Percentiles rank a stretch among this genome's conserved stretches.
Evolutionary conservation across 176 grass and related monocot genomes (phyloP).

Genomic region (Pontederia crassipes): DNA sequence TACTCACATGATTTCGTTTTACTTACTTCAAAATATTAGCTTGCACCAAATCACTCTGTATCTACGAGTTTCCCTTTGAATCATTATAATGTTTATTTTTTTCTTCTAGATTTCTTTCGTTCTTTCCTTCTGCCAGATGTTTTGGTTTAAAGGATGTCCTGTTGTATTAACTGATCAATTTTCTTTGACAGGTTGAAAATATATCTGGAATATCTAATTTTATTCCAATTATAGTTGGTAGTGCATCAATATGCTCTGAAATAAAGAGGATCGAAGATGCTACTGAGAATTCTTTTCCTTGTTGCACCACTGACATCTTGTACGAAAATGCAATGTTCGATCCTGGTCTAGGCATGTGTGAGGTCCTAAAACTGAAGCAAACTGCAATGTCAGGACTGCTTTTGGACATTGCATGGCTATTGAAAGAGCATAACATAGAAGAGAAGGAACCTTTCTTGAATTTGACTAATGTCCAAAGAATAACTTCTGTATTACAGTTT

Average conservation of each 20-base stretch:
- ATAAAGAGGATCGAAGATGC: constrained; percentile 58
- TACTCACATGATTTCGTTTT: no score
- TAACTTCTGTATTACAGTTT: constrained; percentile 56
- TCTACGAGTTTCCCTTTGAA: no score
- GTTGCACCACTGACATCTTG: not conserved
- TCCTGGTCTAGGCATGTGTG: constrained; percentile 19
- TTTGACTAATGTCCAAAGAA: constrained; percentile 57
- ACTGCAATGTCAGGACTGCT: constrained; percentile 60
- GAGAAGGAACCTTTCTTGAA: constrained; percentile 44
- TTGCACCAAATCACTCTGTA: no score
- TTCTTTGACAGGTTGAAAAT: constrained; percentile 73
- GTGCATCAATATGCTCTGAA: constrained; percentile 62
- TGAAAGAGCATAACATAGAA: constrained; percentile 39
- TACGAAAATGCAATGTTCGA: constrained; percentile 16
- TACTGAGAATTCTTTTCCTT: constrained; percentile 25
- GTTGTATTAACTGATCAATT: constrained; percentile 8
- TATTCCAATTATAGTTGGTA: constrained; percentile 78
- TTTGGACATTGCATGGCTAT: constrained; percentile 85
- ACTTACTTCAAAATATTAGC: no score
- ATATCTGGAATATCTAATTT: constrained; percentile 89
- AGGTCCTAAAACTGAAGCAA: constrained; percentile 26
- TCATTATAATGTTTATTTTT: no score
- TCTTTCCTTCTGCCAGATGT: no score
- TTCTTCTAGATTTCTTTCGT: no score
- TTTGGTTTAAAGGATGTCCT: not conserved